Conservation (phyloP, 495 filamentous ascomycete species). For the Gamarada debralockiae region DNA sequence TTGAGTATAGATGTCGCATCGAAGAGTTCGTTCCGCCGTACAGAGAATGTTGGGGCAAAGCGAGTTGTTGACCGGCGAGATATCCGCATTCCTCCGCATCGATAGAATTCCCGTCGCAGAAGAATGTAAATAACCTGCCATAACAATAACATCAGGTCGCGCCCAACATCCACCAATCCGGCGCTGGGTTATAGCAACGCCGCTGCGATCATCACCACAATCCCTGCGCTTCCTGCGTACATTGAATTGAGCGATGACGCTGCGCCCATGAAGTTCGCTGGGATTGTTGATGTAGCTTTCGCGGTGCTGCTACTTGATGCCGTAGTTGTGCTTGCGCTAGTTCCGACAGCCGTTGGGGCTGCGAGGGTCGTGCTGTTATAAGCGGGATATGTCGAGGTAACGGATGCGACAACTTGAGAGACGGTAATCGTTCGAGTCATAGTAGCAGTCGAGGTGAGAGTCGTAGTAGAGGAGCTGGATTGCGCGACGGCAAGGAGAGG, state of each 20-base stretch:
- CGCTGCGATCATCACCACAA: constrained; percentile 40
- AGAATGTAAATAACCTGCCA: constrained; percentile 1
- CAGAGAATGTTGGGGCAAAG: constrained; percentile 3
- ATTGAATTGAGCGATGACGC: constrained; percentile 31
- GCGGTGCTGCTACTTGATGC: constrained; percentile 13
- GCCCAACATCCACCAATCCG: constrained; percentile 7
- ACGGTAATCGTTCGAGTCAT: constrained; percentile 51
- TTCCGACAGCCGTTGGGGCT: constrained; percentile 22
- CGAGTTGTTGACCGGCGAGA: not conserved
- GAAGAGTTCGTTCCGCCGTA: constrained; percentile 31
- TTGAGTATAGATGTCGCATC: constrained; percentile 39
- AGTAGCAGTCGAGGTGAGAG: constrained; percentile 44
- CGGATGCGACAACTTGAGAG: constrained; percentile 30
- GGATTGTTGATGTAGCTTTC: not conserved
- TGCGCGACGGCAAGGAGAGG: constrained; percentile 34
- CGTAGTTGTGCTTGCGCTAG: constrained; percentile 13
- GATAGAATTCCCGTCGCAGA: not conserved
- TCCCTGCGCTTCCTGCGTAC: constrained; percentile 35
- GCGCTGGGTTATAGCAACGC: constrained; percentile 35
- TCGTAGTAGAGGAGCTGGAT: constrained; percentile 30
- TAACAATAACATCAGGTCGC: not conserved
- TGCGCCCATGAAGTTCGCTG: constrained; percentile 30
- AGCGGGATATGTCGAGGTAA: constrained; percentile 26
- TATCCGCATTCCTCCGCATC: not conserved
- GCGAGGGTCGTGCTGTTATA: constrained; percentile 20